Conservation (phyloP, 345 rosid species). For the Gossypioides kirkii region DNA sequence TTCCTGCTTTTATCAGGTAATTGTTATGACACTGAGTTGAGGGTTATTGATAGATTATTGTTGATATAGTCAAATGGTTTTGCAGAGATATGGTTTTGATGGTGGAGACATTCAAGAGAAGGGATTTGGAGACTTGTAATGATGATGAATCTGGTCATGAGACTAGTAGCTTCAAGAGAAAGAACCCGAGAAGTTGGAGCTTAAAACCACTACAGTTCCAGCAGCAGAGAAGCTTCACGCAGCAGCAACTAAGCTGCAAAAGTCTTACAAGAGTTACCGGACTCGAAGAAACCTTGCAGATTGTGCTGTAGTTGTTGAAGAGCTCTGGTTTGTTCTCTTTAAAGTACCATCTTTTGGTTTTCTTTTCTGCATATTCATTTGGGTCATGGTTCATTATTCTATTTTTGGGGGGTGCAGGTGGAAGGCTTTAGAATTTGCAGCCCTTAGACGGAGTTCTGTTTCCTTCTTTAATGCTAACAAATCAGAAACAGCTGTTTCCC, state of each 20-base stretch:
- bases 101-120: background rate
- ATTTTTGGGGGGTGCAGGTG: background rate
- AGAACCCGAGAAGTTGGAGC: background rate
- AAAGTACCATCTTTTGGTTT: too few species aligned
- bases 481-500: constrained; percentile 35
- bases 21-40: background rate
- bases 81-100: background rate
- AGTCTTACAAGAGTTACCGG: constrained; percentile 81
- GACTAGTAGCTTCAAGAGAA: background rate
- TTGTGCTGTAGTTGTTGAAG: constrained; percentile 9
- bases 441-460: constrained; percentile 28
- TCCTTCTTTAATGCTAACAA: constrained; percentile 28
- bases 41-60: background rate
- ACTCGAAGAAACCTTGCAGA: constrained; percentile 70
- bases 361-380: background rate
- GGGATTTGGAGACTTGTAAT: background rate
- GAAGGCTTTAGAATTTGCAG: constrained; percentile 31
- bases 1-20: background rate
- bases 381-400: background rate
- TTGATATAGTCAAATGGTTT: background rate
- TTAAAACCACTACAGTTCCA: background rate
- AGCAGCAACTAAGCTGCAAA: constrained; percentile 39
- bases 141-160: background rate
- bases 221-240: background rate
- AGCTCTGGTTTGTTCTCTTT: constrained; percentile 9